These are phyloP conservation scores for Avena atlantica DNA, from an alignment of 176 grass and related monocot species.

Conservation along the genomic window DNA sequence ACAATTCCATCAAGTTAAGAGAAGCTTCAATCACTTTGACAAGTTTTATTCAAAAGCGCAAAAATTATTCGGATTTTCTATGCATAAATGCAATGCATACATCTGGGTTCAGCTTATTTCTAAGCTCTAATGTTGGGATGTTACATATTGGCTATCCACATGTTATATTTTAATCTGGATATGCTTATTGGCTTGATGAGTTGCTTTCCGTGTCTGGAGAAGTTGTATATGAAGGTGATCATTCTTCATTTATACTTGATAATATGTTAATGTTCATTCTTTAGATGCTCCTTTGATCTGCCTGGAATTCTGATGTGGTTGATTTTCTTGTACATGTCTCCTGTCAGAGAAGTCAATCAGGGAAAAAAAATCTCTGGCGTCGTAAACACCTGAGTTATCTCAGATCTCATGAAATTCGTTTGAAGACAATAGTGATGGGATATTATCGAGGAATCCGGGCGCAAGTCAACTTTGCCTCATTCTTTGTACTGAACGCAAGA, in stretches of 20 bases:
- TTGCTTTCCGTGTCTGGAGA: conserved; percentile 38
- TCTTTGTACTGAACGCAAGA: conserved; percentile 33
- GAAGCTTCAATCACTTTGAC: no score
- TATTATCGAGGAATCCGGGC: not conserved
- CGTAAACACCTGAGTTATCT: not conserved
- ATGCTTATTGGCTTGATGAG: conserved; percentile 24
- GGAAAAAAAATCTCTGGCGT: not conserved
- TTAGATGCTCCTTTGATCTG: not conserved
- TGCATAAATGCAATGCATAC: no score
- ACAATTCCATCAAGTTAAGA: no score
- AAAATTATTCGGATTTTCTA: no score
- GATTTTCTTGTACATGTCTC: not conserved
- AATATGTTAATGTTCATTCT: not conserved
- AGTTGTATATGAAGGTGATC: conserved; percentile 24
- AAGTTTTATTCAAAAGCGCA: no score
- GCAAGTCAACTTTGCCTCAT: conserved; percentile 9
- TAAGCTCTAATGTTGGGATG: no score
- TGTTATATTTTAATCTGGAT: not conserved
- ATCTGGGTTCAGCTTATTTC: no score
- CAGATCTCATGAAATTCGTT: conserved; percentile 9
- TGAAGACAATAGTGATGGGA: conserved; percentile 24
- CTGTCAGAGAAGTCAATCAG: not conserved
- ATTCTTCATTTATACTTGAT: not conserved
- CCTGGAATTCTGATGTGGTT: not conserved
- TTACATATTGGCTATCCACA: not conserved